A percentile compares a stretch with the other conserved stretches of the same genome.
These are phyloP conservation scores for Globisporangium viniferum DNA, from an alignment of 352 stramenopile genomes.

Conservation along the genomic window DNA sequence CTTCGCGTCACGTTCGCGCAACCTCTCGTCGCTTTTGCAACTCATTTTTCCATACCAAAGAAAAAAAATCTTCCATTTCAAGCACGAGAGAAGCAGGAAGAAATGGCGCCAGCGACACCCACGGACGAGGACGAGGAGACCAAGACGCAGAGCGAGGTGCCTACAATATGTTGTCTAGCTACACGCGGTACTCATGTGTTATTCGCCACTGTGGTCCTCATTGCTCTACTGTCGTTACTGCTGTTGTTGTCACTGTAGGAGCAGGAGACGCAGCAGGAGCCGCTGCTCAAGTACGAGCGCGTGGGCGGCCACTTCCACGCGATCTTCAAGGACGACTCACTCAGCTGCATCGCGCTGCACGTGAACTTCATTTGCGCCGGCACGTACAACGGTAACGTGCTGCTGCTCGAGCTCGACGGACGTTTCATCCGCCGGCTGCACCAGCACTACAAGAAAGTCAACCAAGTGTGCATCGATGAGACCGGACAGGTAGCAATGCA, in stretches of 20 bases:
- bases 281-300: constrained; percentile 85
- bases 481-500: constrained; percentile 47
- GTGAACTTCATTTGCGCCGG: constrained; percentile 76
- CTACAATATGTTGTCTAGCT: not conserved
- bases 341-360: constrained; percentile 78
- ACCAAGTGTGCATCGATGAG: constrained; percentile 83
- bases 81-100: not conserved
- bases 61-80: constrained; percentile 7
- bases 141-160: constrained; percentile 10
- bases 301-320: constrained; percentile 82
- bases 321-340: constrained; percentile 85
- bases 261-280: constrained; percentile 37
- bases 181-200: not conserved
- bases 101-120: constrained; percentile 11
- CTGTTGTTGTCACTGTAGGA: not conserved
- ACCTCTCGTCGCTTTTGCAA: constrained; percentile 3
- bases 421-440: constrained; percentile 77
- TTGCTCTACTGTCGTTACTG: not conserved
- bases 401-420: constrained; percentile 76
- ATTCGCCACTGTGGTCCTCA: not conserved
- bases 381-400: constrained; percentile 78
- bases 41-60: not conserved
- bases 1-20: constrained; percentile 10
- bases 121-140: constrained; percentile 12
- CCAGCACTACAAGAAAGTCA: constrained; percentile 88